Base-by-base conservation (phyloP, 2,329 filamentous ascomycete genomes). In the Chrysoporthe austroafricana region DNA sequence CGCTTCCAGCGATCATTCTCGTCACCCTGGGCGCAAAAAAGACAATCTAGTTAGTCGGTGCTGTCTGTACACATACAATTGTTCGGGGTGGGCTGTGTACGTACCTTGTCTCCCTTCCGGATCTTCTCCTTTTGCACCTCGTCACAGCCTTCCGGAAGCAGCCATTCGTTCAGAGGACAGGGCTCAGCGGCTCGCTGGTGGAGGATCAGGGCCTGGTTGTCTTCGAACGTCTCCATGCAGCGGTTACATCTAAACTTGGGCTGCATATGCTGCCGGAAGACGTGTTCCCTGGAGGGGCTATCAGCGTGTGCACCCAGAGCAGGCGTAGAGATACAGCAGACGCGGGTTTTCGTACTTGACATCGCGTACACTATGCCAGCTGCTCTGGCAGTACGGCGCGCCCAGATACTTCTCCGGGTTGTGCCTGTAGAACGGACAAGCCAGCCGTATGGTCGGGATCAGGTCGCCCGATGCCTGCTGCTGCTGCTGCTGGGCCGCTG, bases 141-240 rank as follows among this genome's bases (percentile, higher is more conserved):
- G 54, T 85, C 80, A 72, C 81, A 82, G 0, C 81, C 80, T 52
- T 80, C 80, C 1, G 77, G 75, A 54, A 83, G 79, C n/a, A 78
- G 77, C 16, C 76, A 74, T 34, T 87, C 76, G 39, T 80, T 77
- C n/a, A 79, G 72, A 13, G 84, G 84, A 70, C 82, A 84, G 34
- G 71, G 63, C 11, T 60, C 67, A 7, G 71, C 62, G 3, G 70
- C 64, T 4, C 75, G 71, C 57, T 74, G 73, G 64, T 77, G 75
- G 1, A 59, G 46, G 5, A 72, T 66, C 46, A 76, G 71, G 2
- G 59, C 62, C 1, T 71, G 70, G 13, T 72, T 68, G 43, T 70
- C 72, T 1, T 72, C 69, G 68, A 76, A 75, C 4, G 65, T 63
- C 32, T 71, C 67, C 32, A 73, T 71, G 56, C 75, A 77, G 18